A percentile compares a stretch with the other conserved stretches of the same genome.
These are phyloP conservation scores for Exophiala sp. DNA, from an alignment of 2,329 filamentous ascomycete genomes.

Conservation along the genomic window DNA sequence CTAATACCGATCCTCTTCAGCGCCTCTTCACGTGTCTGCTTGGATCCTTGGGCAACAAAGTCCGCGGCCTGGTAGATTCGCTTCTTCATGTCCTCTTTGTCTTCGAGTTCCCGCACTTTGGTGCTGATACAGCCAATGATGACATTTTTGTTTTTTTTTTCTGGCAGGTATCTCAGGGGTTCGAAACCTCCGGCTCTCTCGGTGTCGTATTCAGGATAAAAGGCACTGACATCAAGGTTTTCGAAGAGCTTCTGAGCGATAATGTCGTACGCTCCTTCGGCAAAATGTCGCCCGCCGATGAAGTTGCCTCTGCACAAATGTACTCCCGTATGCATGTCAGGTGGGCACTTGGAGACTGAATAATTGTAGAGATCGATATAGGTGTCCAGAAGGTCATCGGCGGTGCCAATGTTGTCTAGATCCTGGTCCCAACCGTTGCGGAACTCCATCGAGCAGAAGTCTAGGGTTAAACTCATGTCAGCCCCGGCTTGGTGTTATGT, in stretches of 20 bases:
- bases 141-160: constrained; percentile 51
- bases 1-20: constrained; percentile 58
- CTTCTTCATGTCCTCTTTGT: constrained; percentile 53
- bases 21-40: constrained; percentile 57
- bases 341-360: constrained; percentile 52
- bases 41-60: constrained; percentile 58
- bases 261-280: constrained; percentile 57
- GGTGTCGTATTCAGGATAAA: constrained; percentile 61
- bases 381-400: constrained; percentile 61
- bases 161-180: constrained; percentile 52
- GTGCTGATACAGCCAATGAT: constrained; percentile 56
- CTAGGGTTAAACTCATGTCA: constrained; percentile 34
- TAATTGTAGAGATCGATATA: constrained; percentile 70
- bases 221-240: constrained; percentile 54
- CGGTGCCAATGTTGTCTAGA: constrained; percentile 56
- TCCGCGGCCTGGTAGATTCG: constrained; percentile 54
- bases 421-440: constrained; percentile 61
- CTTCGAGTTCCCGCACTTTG: constrained; percentile 53
- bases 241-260: constrained; percentile 58
- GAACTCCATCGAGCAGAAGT: constrained; percentile 63
- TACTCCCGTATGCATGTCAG: constrained; percentile 65
- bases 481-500: background rate
- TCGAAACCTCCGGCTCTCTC: constrained; percentile 56
- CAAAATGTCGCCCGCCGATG: constrained; percentile 55
- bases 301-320: constrained; percentile 63